Evolutionary conservation across 768 basidiomycete genomes (phyloP), one percentile per base, ranked within the genome.

Genomic region (Pleurotus tuber-regium): DNA sequence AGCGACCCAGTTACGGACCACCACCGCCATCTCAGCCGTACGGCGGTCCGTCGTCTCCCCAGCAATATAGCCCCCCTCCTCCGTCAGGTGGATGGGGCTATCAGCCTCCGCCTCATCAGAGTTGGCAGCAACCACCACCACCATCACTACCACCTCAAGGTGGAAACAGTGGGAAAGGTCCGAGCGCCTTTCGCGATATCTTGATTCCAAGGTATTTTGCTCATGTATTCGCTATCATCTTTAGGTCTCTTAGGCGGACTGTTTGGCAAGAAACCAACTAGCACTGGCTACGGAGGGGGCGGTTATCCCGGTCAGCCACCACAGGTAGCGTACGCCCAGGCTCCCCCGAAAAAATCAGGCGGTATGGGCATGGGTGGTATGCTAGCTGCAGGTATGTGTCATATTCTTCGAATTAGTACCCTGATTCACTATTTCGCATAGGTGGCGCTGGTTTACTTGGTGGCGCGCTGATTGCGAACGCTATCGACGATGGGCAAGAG

Each of bases 391-490:
- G 81, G 79, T 82, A 43, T 42, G 73, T 58, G n/a, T 16, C 26
- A 31, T 39, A 49, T 28, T 38, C 19, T 30, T 24, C 21, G 50
- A 21, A 18, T 62, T 18, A 40, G 3, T 50, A 12, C 18, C 40
- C 24, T 40, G 42, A 28, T 36, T 24, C 31, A 36, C 33, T 46
- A 26, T 51, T 11, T 31, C 51, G 43, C 40, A 50, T 42, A 78
- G 85, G 75, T 56, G 86, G 78, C 59, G 86, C 72, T 12, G 87
- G 84, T 52, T 62, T 87, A n/a, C 61, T 85, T n/a, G 86, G 80
- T 31, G 87, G 87, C 52, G 68, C 70, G 2, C 63, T 88, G 38
- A 59, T 87, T 31, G 76, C 60, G 29, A 71, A 82, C 39, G 79
- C 76, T 0, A 54, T 82, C 25, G 82, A 82, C 39, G 63, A 63